Percentiles rank a stretch among this genome's conserved stretches.
These are phyloP conservation scores for Hyphodiscus sp. DNA, from an alignment of 2,329 filamentous ascomycete species.

Conservation along the genomic window DNA sequence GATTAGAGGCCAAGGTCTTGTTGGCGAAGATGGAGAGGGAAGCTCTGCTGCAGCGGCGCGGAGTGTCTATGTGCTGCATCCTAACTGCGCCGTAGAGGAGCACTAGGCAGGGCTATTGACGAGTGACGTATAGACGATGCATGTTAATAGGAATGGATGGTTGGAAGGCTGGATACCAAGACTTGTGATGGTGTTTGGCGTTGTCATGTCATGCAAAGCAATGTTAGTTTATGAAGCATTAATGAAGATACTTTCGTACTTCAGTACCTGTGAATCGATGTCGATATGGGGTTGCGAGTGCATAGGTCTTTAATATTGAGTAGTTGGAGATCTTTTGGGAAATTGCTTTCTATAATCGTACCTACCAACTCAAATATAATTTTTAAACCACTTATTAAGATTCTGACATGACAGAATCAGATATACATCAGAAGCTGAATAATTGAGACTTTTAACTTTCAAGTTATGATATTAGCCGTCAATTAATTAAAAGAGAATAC, in stretches of 20 bases:
- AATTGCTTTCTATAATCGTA: too few relatives aligned
- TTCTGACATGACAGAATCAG: too few relatives aligned
- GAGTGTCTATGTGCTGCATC: constrained; percentile 83
- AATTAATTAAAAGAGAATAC: too few relatives aligned
- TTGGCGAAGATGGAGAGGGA: constrained; percentile 40
- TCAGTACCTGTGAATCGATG: neutral
- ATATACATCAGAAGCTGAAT: too few relatives aligned
- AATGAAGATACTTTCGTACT: neutral
- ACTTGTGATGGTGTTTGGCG: neutral
- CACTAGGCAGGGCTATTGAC: constrained; percentile 10
- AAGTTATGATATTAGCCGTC: too few relatives aligned
- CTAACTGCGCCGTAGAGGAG: constrained; percentile 78
- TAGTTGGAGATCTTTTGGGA: too few relatives aligned
- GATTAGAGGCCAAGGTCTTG: constrained; percentile 56
- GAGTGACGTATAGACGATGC: constrained; percentile 2
- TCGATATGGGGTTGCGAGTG: too few relatives aligned
- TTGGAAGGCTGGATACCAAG: constrained; percentile 4
- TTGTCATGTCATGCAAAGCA: neutral
- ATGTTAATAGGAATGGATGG: constrained; percentile 2
- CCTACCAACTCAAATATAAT: too few relatives aligned
- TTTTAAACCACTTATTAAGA: too few relatives aligned
- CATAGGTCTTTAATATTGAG: too few relatives aligned
- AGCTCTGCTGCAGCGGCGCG: constrained; percentile 38
- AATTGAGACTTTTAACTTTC: too few relatives aligned
- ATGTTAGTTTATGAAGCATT: neutral